Evolutionary conservation across 306 rosid genomes (phyloP), one percentile per base, ranked within the genome.

Genomic region (Cicer chorassanicum): DNA sequence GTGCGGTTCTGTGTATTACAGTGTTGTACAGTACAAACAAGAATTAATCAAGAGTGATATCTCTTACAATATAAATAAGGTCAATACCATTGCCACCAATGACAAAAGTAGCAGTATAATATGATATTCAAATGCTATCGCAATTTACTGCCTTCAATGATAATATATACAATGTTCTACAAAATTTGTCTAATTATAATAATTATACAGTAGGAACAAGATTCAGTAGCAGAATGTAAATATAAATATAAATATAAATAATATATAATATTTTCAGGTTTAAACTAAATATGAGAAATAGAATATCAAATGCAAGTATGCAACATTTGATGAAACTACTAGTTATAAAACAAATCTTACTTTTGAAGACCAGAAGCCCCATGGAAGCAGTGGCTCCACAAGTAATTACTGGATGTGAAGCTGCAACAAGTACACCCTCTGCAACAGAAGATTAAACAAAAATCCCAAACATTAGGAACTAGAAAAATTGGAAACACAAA

Each of bases 351-450:
- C 18, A 84, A 45, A 61, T 55, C 89, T 66, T 86, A 94, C 98
- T 85, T 83, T 87, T 90, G 54, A 91, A 73, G 57, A 80, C 84
- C 39, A 86, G 2, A 66, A 90, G 67, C 46, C 92, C 92, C 84
- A 85, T 21, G 55, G 88, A 86, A 79, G 91, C 82, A 29, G 93
- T 83, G 51, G 87, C 84, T 54, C 96, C 96, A 48, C 87, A 79
- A 7, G 90, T 81, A 68, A 83, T 76, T 76, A 90, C 40, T 4
- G 98, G 98, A 80, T 88, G 87, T 56, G 96, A 88, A 82, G 93
- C 80, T 34, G 96, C 93, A 68, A 87, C 78, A 62, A 75, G 71
- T 77, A 89, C 70, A 57, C 96, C 90, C 83, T 91, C 96, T 91
- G 87, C 84, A 85, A 70, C 54, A 62, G 79, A 76, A 65, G 16